These are phyloP conservation scores for Mycena pura DNA, from an alignment of 768 basidiomycete genomes.

Conservation along the genomic window DNA sequence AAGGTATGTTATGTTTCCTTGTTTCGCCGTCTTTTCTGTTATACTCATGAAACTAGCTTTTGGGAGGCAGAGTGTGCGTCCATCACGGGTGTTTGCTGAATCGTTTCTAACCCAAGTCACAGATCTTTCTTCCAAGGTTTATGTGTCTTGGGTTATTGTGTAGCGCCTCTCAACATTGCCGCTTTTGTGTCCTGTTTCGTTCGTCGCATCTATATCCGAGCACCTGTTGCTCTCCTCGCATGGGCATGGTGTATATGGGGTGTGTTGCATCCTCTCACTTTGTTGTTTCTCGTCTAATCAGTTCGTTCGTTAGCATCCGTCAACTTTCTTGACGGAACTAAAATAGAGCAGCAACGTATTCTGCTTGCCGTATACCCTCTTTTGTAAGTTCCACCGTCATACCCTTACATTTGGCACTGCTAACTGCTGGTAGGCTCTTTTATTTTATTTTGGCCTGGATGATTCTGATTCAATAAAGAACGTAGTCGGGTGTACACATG, in stretches of 20 bases:
- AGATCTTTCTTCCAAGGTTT: constrained; percentile 97
- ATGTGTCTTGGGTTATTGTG: constrained; percentile 93
- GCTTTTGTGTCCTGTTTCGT: constrained; percentile 89
- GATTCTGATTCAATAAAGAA: constrained; percentile 84
- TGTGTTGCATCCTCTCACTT: constrained; percentile 45
- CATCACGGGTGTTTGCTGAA: neutral
- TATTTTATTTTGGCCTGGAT: constrained; percentile 97
- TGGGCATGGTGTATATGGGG: constrained; percentile 99
- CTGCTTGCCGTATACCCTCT: constrained; percentile 96
- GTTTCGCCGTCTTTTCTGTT: neutral
- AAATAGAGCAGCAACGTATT: constrained; percentile 89
- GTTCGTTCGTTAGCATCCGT: constrained; percentile 76
- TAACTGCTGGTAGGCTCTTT: constrained; percentile 64
- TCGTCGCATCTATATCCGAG: constrained; percentile 83
- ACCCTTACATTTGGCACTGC: neutral
- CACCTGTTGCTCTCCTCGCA: constrained; percentile 82
- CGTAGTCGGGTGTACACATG: neutral
- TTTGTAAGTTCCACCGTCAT: constrained; percentile 61
- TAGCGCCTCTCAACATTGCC: constrained; percentile 91
- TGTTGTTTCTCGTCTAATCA: neutral
- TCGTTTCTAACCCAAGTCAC: constrained; percentile 12
- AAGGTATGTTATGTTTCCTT: constrained; percentile 63
- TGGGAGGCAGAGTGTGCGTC: constrained; percentile 83
- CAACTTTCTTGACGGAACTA: constrained; percentile 95
- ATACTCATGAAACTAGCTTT: constrained; percentile 53